These are phyloP conservation scores for Papiliotrema terrestris DNA, from an alignment of 1,284 basidiomycete species.

Conservation along the genomic window DNA sequence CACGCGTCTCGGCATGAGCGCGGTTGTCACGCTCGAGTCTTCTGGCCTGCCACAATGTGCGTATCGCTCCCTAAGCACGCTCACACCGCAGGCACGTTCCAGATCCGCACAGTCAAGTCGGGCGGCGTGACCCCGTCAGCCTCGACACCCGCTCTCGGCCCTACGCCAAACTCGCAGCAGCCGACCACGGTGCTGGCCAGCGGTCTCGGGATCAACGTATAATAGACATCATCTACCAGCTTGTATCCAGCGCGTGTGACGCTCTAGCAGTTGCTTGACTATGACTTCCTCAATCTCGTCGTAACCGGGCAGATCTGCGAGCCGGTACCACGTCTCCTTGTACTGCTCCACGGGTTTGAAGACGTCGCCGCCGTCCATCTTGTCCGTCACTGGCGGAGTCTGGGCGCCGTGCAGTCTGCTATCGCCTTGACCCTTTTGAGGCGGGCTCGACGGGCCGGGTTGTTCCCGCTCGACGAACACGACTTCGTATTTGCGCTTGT, in stretches of 20 bases:
- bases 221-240: conserved; percentile 4
- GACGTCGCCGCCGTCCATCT: not conserved
- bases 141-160: conserved; percentile 11
- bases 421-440: conserved; percentile 31
- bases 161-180: conserved; percentile 9
- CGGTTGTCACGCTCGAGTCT: conserved; percentile 70
- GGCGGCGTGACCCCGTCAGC: not conserved
- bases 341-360: conserved; percentile 44
- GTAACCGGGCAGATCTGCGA: conserved; percentile 51
- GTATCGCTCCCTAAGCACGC: conserved; percentile 24
- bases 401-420: conserved; percentile 13
- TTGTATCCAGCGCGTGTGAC: conserved; percentile 68
- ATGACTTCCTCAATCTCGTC: conserved; percentile 88
- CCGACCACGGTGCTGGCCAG: not conserved
- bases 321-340: conserved; percentile 68
- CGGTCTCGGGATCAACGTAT: conserved; percentile 19
- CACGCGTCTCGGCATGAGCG: conserved; percentile 68
- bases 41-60: conserved; percentile 78
- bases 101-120: conserved; percentile 38
- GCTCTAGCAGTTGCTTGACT: conserved; percentile 64
- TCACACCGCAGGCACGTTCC: conserved; percentile 38
- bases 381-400: conserved; percentile 14
- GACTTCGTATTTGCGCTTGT: conserved; percentile 84
- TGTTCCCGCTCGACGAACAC: conserved; percentile 64
- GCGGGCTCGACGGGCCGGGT: conserved; percentile 4